A percentile compares a stretch with the other conserved stretches of the same genome.
These are phyloP conservation scores for Hippophae tibetana DNA, from an alignment of 306 rosid genomes.

Conservation along the genomic window DNA sequence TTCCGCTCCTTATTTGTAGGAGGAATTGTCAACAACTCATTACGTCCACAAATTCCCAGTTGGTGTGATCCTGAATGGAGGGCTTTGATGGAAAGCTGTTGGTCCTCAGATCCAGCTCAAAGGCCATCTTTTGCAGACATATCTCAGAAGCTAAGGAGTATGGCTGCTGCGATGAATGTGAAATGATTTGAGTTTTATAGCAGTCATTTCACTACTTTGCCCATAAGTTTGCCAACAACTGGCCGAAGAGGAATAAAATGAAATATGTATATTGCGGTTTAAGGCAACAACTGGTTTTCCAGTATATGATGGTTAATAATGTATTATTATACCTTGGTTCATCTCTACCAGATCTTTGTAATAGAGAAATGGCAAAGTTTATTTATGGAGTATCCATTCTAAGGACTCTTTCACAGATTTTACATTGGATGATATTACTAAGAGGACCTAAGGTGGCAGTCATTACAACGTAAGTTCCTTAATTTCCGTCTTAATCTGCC, in stretches of 20 bases:
- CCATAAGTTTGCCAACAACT: slow-evolving; percentile 34
- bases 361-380: slow-evolving; percentile 20
- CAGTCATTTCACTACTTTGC: slow-evolving; percentile 25
- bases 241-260: slow-evolving; percentile 30
- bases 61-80: slow-evolving; percentile 99
- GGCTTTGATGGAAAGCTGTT: slow-evolving; percentile 85
- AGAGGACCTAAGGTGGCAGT: slow-evolving; percentile 18
- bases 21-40: slow-evolving; percentile 79
- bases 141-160: slow-evolving; percentile 89
- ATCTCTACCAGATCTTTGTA: slow-evolving; percentile 22
- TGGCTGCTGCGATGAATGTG: slow-evolving; percentile 92
- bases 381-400: slow-evolving; percentile 10
- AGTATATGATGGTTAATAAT: slow-evolving; percentile 41
- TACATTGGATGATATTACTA: slow-evolving; percentile 5
- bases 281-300: slow-evolving; percentile 33
- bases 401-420: slow-evolving; percentile 14
- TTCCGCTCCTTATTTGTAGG: slow-evolving; percentile 38
- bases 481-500: background rate
- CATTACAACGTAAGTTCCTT: slow-evolving; percentile 38
- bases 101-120: slow-evolving; percentile 76
- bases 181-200: slow-evolving; percentile 40
- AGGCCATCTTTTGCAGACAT: slow-evolving; percentile 95
- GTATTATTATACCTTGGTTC: slow-evolving; percentile 37
- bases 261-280: slow-evolving; percentile 36
- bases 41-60: slow-evolving; percentile 84